Evolutionary conservation across 495 filamentous ascomycete genomes (phyloP), one percentile per base, ranked within the genome.

Genomic region (Articulospora tetracladia): DNA sequence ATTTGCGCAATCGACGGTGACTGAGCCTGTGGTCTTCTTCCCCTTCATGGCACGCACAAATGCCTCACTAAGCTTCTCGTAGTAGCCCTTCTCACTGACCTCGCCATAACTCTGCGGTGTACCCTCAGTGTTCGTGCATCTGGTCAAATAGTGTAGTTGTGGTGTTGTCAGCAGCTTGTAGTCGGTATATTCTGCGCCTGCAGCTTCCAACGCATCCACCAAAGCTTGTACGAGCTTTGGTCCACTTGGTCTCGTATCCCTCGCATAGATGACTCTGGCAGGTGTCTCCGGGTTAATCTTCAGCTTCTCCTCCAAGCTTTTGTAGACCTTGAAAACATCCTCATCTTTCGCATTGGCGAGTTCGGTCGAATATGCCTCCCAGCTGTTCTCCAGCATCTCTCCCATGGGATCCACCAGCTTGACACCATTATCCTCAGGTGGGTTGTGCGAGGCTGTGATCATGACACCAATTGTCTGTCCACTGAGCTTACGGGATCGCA

Each of bases 361-460:
- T 63, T 77, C 80, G 25, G 95, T 97, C 3, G 91, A 90, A 69
- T 93, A 85, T 25, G 76, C 76, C 76, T 99, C 94, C 95, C 95
- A 99, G 60, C 91, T 86, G 61, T 82, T 90, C 79, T 96, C 91
- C 23, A 98, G 81, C 93, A 98, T 98, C 70, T 97, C 93, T 61
- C 93, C 93, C 87, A 96, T 89, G 13, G 94, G 94, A 74, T 99
- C 94, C 63, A 99, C 90, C 63, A 99, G 81, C 82, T 99, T 99
- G 65, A 99, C 91, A 55, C 94, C 94, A 76, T 99, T 99, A 75
- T 99, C 94, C 67, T 88, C 86, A 2, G 95, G 91, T 36, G 91
- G 91, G 75, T 99, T 99, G 82, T 99, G 94, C 66, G 91, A 96
- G 32, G 94, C 94, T 63, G 94, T 99, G 72, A 99, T 92, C 94